phyloP scores from a whole-genome alignment of 495 filamentous ascomycete species.

The Tuber umbilicatum region DNA sequence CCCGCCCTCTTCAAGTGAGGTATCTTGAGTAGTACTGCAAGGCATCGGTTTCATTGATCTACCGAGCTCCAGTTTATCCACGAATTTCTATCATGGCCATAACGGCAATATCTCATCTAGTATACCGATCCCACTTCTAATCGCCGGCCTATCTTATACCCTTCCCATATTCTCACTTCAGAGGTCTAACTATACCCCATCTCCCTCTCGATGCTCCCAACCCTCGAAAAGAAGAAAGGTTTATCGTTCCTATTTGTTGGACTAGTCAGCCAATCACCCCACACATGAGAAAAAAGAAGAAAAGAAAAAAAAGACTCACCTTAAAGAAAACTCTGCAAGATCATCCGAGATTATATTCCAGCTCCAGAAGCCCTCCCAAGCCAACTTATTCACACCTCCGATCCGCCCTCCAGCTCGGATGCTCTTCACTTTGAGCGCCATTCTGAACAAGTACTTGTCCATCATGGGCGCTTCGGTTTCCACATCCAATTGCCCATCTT shows the following conservation, averaged over 20 bases:
- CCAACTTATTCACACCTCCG: constrained; percentile 67
- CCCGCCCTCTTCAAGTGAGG: background rate
- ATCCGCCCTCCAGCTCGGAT: constrained; percentile 46
- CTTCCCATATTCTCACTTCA: background rate
- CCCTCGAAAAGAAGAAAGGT: constrained; percentile 80
- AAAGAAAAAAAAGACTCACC: constrained; percentile 8
- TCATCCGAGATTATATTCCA: constrained; percentile 85
- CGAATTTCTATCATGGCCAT: background rate
- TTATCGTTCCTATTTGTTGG: constrained; percentile 59
- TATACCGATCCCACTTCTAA: background rate
- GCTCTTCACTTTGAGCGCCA: constrained; percentile 63
- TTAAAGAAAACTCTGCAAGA: constrained; percentile 73
- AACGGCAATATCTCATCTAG: background rate
- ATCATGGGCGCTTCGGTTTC: constrained; percentile 73
- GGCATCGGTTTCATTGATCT: background rate
- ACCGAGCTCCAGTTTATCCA: background rate
- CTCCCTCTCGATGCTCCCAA: constrained; percentile 45
- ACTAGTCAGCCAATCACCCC: background rate
- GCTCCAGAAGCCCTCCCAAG: constrained; percentile 87
- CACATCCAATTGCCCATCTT: constrained; percentile 64
- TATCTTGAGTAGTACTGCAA: background rate
- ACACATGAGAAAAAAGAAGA: background rate
- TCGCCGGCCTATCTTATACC: background rate
- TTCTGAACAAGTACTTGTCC: constrained; percentile 70
- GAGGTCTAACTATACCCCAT: constrained; percentile 6